Base-by-base conservation (phyloP, 2,329 filamentous ascomycete genomes). In the Trichoderma koningii region DNA sequence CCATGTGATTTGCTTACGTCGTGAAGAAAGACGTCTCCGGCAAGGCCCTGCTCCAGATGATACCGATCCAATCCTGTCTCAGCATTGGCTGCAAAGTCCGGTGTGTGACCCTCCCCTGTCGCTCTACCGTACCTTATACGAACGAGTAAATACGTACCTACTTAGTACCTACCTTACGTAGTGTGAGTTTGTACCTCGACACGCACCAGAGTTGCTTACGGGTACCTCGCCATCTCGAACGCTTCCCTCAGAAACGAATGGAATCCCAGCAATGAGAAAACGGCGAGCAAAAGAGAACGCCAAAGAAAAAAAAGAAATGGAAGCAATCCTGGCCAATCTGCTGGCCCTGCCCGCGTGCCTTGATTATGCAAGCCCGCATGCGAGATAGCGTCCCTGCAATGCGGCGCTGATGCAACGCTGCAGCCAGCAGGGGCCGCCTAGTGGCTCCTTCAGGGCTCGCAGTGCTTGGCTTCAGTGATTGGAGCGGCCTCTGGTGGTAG, bases 391-490 rank as follows among this genome's bases (percentile, higher is more conserved):
- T 38, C 64, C 23, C 55, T 61, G 64, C 55, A 51, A 65, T 59
- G 55, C 56, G 55, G 56, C 51, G 64, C 56, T 60, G 64, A 65
- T 65, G 64, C 52, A 65, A 65, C 64, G 42, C 56, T 65, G 48
- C 64, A 60, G 64, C 56, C 30, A 23, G 45, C 48, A 55, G 51
- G 64, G 56, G 56, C 15, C 53, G 15, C 26, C 51, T 55, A 57
- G 45, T 56, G 62, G 44, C 23, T 38, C 52, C 30, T 30, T 28
- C 30, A 63, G 57, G 57, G 55, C 55, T 30, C 17, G 44, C 28
- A 47, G 55, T 26, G 34, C 28, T 44, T 7, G 10, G 10, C 34
- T 34, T 4, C 14, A 38, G 34, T 14, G 34, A 12, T 38, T 38
- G 34, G 34, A 59, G 62, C 23, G 62, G 34, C 45, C 34, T 53